phyloP scores from a whole-genome alignment of 208 protist genomes.

The Herpetomonas tarakana region DNA sequence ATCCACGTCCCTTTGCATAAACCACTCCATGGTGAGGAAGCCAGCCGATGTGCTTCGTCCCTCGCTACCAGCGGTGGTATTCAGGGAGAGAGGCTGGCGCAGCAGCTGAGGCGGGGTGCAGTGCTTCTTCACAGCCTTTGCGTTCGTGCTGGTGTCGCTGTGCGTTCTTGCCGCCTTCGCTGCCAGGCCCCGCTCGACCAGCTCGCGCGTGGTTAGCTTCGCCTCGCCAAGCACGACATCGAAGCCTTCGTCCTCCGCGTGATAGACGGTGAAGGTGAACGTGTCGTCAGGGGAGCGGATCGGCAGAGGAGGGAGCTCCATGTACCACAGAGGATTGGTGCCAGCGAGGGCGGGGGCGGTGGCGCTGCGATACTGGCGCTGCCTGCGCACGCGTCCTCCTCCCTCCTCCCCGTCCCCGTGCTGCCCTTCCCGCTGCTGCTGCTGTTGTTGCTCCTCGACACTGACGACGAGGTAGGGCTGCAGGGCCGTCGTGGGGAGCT shows the following conservation, averaged over 20 bases:
- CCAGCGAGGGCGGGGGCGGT: slow-evolving; percentile 1
- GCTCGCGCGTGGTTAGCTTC: not conserved
- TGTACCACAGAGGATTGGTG: slow-evolving; percentile 9
- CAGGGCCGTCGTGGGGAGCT: not conserved
- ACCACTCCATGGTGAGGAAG: not conserved
- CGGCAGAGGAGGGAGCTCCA: slow-evolving; percentile 4
- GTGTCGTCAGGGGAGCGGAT: slow-evolving; percentile 2
- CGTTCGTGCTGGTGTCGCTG: not conserved
- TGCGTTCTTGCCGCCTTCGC: not conserved
- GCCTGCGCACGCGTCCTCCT: not conserved
- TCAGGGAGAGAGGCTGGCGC: not conserved
- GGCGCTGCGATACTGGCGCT: slow-evolving; percentile 5
- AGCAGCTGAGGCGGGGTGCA: not conserved
- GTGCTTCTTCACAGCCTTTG: not conserved
- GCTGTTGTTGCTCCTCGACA: not conserved
- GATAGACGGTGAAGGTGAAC: slow-evolving; percentile 10
- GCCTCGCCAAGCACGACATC: slow-evolving; percentile 6
- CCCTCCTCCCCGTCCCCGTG: not conserved
- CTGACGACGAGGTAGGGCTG: not conserved
- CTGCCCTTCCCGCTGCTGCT: not conserved
- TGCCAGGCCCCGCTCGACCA: not conserved
- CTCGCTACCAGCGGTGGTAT: not conserved
- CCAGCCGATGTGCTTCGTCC: not conserved
- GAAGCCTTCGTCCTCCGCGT: slow-evolving; percentile 9
- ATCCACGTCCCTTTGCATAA: too few species aligned